Evolutionary conservation across 768 basidiomycete species (phyloP), one percentile per base, ranked within the genome.

Genomic region (Clitopilus hobsonii): DNA sequence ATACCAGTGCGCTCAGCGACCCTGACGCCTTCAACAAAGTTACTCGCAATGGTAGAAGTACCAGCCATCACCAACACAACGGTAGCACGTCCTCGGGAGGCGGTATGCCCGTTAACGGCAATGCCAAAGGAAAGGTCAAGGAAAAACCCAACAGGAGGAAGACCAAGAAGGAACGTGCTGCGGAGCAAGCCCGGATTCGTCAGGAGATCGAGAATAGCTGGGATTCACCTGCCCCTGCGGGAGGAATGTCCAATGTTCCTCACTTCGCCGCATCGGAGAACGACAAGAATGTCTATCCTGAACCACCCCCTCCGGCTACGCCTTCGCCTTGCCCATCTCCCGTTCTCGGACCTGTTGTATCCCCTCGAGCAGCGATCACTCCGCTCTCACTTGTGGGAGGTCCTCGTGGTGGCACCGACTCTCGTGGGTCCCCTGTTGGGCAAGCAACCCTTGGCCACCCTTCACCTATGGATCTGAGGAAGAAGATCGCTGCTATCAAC

Each of bases 1-100:
- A 90, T 54, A 90, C 80, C 38, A 84, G 86, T 55, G 83, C 85
- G 20, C 66, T 91, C 62, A 88, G 86, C 63, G 84, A 90, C 59
- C 81, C 82, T 1, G 78, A 77, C 49, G 77, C 79, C 8, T 88
- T 87, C 61, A 68, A 69, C 26, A 67, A 68, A 61, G 75, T 68
- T 56, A 57, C 69, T 56, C 61, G 58, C 53, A 65, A 63, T 51
- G 68, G 66, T 55, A 63, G 60, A 52, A 62, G 60, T 56, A n/a
- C n/a, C n/a, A 20, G 22, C 41, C 41, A 65, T 58, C 55, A 50
- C 36, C 47, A 51, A 51, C 32, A 25, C n/a, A n/a, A 36, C 20
- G 18, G 48, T 50, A 23, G 20, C 41, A 20, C 13, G 27, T 54
- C 41, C 53, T 41, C 47, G 28, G 27, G 23, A 47, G 51, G 16